Base-by-base conservation (phyloP, 257 asterid genomes). In the Prunella vulgaris region DNA sequence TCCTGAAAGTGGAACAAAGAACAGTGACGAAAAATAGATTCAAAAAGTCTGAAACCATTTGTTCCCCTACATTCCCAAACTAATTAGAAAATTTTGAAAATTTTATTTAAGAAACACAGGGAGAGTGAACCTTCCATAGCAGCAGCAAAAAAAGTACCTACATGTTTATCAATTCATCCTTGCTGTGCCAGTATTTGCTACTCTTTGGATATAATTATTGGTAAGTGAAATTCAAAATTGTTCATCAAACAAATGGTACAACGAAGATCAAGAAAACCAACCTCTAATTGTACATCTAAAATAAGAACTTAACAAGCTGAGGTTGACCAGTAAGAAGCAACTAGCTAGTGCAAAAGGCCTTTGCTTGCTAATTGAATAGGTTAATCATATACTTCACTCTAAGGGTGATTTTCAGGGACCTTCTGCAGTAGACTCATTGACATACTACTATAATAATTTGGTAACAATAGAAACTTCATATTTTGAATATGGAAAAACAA, bases 1-100 rank as follows among this genome's bases (percentile, higher is more conserved):
- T 27, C 73, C 99, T 93, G 74, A 48, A 59, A 74, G 66, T 6
- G 61, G 21, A 33, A 53, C 32, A 74, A 49, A 70, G 38, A 66
- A 48, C 17, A 61, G 56, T 70, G 40, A 63, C 14, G 30, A 64
- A 38, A 54, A 32, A n/a, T 54, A 46, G 60, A 60, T 53, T 52
- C n/a, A 15, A 25, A 67, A n/a, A 10, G 18, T 59, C 7, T 10
- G 14, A 46, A 20, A 30, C 28, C 22, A 53, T 38, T 49, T 54
- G 25, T 32, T 32, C 38, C 10, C 32, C 30, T 25, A 28, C 7
- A 46, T 48, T 68, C 64, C 28, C 62, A 68, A 38, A 13, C 20
- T 37, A 37, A 61, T 35, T n/a, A 40, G 57, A 17, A 49, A 7
- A 49, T 49, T 49, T 25, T 20, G 13, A 49, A 49, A 17, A 1